Conservation (phyloP, 805 yeast species). For the Candida tammaniensis region DNA sequence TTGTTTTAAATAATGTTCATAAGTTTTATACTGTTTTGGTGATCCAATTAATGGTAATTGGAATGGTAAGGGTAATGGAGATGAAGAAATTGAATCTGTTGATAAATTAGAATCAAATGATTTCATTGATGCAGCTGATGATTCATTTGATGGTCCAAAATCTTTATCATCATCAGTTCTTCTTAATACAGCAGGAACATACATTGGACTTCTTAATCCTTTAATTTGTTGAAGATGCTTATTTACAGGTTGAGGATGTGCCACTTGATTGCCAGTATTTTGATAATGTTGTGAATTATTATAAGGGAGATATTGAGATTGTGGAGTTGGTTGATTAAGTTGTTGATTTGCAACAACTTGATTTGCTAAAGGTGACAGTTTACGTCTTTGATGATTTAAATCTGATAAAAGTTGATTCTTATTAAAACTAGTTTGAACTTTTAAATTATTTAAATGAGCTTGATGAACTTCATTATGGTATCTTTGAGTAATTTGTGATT, state of each 20-base stretch:
- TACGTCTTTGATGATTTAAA: conserved; percentile 20
- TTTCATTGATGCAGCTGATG: conserved; percentile 22
- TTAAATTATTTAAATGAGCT: conserved; percentile 12
- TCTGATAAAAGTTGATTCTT: conserved; percentile 11
- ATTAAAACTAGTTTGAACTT: conserved; percentile 1
- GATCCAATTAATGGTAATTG: conserved; percentile 12
- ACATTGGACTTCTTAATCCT: conserved; percentile 82
- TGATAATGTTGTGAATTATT: not conserved
- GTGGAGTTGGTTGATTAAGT: not conserved
- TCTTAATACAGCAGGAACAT: conserved; percentile 81
- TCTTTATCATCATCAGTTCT: conserved; percentile 29
- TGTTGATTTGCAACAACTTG: conserved; percentile 1
- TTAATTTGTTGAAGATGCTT: conserved; percentile 63
- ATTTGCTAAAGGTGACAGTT: conserved; percentile 6
- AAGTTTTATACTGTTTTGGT: conserved; percentile 15
- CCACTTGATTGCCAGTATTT: too few relatives aligned
- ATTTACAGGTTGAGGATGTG: conserved; percentile 5
- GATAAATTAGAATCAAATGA: conserved; percentile 33
- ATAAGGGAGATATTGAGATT: not conserved
- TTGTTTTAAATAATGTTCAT: conserved; percentile 28
- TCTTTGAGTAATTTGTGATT: conserved; percentile 9
- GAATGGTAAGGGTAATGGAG: conserved; percentile 10
- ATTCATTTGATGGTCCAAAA: conserved; percentile 4
- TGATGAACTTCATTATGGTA: conserved; percentile 19
- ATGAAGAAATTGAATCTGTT: conserved; percentile 20